A percentile compares a stretch with the other conserved stretches of the same genome.
Evolutionary conservation across 2,329 filamentous ascomycete species (phyloP).

Genomic region (Epichloe festucae): DNA sequence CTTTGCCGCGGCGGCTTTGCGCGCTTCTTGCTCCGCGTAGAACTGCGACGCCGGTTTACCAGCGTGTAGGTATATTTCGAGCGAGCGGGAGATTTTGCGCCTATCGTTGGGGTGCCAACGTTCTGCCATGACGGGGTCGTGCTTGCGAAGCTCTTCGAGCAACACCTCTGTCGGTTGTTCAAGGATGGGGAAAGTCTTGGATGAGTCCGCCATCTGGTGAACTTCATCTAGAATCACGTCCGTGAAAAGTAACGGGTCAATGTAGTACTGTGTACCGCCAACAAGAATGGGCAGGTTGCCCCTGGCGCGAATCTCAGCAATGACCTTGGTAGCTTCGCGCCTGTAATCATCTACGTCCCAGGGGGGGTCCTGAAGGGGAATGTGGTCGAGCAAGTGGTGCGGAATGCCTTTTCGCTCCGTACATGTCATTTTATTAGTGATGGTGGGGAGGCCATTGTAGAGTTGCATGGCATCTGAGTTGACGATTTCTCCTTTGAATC

Average conservation of each 20-base stretch:
- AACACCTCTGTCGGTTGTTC: slow-evolving; percentile 59
- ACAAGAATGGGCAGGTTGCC: slow-evolving; percentile 82
- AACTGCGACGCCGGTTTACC: slow-evolving; percentile 73
- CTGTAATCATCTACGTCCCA: slow-evolving; percentile 78
- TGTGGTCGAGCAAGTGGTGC: slow-evolving; percentile 76
- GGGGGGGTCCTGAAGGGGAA: slow-evolving; percentile 62
- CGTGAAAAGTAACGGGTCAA: slow-evolving; percentile 69
- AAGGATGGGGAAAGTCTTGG: slow-evolving; percentile 52
- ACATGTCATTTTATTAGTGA: slow-evolving; percentile 80
- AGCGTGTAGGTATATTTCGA: slow-evolving; percentile 80
- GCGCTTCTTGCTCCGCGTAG: slow-evolving; percentile 61
- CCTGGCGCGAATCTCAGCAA: slow-evolving; percentile 64
- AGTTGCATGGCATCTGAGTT: slow-evolving; percentile 98
- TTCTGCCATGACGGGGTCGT: slow-evolving; percentile 81
- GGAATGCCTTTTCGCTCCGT: slow-evolving; percentile 67
- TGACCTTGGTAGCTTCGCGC: slow-evolving; percentile 50
- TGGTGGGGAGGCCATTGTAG: slow-evolving; percentile 80
- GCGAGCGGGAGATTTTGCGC: slow-evolving; percentile 76
- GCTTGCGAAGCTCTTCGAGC: slow-evolving; percentile 56
- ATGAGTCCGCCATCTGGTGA: slow-evolving; percentile 18
- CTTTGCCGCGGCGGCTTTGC: slow-evolving; percentile 19
- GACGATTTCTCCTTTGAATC: slow-evolving; percentile 84
- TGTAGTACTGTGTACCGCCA: slow-evolving; percentile 92
- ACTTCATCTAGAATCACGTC: slow-evolving; percentile 43
- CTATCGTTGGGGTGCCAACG: slow-evolving; percentile 90